Base-by-base conservation (phyloP, 495 filamentous ascomycete species). In the Penicillium waksmanii region DNA sequence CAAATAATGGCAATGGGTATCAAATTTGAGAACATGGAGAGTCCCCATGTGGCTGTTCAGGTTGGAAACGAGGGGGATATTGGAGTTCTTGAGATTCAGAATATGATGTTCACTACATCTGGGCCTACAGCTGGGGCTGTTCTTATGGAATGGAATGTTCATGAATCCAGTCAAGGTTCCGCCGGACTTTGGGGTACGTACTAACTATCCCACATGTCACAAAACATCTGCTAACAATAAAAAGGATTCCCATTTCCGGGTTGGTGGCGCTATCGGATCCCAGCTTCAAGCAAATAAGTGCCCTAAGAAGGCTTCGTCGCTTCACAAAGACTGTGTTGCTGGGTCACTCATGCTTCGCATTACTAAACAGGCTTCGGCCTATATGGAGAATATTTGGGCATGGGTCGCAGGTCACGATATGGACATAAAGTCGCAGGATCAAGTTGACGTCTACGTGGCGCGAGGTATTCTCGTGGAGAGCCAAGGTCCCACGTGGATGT, bases 121-220 rank as follows among this genome's bases (percentile, higher is more conserved):
- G 63, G 92, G 85, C 74, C 89, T 1, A 85, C 88, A 56, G 90
- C 92, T 19, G 93, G 93, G 42, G 91, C 90, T 21, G 85, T 95
- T 60, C 73, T 97, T 34, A 79, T 96, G 65, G 82, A 97, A 68
- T 97, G 91, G 90, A 96, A 97, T 71, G 67, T 96, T 3, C 84
- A 79, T 12, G 78, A 83, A 21, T 71, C 77, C 0, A 66, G 70
- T 3, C 84, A 87, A 52, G 91, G 89, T 42, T 83, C 38, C 15
- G 38, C 87, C 1, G 80, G 82, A 15, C 80, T 96, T 68, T 96
- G 91, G 91, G 92, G 21, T 21, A 3, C 21, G 3, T 21, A 21
- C 1, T 21, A 1, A 21, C 1, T 21, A 1, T 21, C 21, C 21
- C 21, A 21, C 21, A 21, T 21, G 3, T 21, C 21, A 3, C 21